Base-by-base conservation (phyloP, 2,329 filamentous ascomycete species). In the Chrysosporium keratinophilum region DNA sequence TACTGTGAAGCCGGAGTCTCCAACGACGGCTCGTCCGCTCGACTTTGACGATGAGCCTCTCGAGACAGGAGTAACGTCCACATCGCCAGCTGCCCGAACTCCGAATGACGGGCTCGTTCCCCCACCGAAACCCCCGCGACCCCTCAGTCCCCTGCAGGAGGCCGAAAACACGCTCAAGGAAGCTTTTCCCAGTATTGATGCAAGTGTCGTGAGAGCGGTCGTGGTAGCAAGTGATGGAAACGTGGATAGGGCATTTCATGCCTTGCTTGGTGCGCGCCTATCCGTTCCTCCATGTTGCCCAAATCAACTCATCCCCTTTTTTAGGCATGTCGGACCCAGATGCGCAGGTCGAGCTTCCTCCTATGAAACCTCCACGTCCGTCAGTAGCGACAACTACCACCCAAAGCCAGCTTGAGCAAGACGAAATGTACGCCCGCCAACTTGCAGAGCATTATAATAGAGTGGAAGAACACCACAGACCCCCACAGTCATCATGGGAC, bases 241-340 rank as follows among this genome's bases (percentile, higher is more conserved):
- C 64, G 83, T 97, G 46, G 93, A 98, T 69, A 87, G 88, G 33
- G 91, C 93, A 12, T 98, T 98, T 73, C 93, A 96, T 72, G 93
- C 93, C 35, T 78, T 98, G 42, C 78, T 98, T 43, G 87, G 87
- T 88, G 76, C 57, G 41, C 34, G 12, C 19, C 17, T 78, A 64
- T 52, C 14, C 28, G 34, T 20, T 42, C 15, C 28, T 47, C 31
- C 42, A 12, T 45, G 37, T 23, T 20, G 14, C 56, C 47, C 58
- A 7, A 14, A n/a, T 14, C 34, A 41, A 34, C 54, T 52, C 19
- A 54, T 47, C 14, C n/a, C 34, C 5, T 19, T 34, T 34, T 31
- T 15, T 20, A 85, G 84, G 84, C 63, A 88, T 88, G 85, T 88
- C 85, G 57, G 87, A 89, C 64, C 87, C 87, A 5, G 84, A 85